Evolutionary conservation across 2,329 filamentous ascomycete species (phyloP).

Genomic region (Diplocarpon rosae): DNA sequence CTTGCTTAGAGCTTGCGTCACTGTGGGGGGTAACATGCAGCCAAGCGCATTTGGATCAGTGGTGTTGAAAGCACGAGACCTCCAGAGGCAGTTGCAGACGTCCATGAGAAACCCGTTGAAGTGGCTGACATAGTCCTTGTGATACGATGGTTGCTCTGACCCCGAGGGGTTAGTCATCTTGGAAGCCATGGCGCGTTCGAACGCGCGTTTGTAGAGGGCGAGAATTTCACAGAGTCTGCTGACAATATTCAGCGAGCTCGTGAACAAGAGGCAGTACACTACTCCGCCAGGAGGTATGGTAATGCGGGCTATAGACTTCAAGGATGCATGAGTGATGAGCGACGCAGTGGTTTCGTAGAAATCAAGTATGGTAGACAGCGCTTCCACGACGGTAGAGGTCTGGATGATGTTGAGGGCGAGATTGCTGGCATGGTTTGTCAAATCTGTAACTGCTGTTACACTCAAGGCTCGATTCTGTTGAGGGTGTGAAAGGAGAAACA

Average conservation of each 20-base stretch:
- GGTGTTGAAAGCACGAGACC: constrained; percentile 56
- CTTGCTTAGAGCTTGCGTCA: constrained; percentile 34
- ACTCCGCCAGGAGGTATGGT: constrained; percentile 56
- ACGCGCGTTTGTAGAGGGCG: constrained; percentile 61
- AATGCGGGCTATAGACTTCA: constrained; percentile 49
- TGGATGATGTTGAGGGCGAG: constrained; percentile 52
- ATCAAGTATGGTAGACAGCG: constrained; percentile 49
- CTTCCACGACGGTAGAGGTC: constrained; percentile 32
- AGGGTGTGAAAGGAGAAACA: constrained; percentile 33
- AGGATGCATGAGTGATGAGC: constrained; percentile 40
- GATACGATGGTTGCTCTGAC: constrained; percentile 34
- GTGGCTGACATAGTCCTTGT: constrained; percentile 48
- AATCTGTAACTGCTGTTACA: constrained; percentile 23
- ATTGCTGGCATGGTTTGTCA: constrained; percentile 40
- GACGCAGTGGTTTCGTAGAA: constrained; percentile 56
- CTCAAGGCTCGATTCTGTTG: constrained; percentile 17
- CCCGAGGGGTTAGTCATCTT: constrained; percentile 22
- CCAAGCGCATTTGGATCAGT: constrained; percentile 50
- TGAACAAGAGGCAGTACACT: constrained; percentile 62
- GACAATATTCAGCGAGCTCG: constrained; percentile 47
- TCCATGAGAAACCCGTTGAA: constrained; percentile 86
- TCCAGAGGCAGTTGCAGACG: constrained; percentile 75
- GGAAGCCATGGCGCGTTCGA: constrained; percentile 50
- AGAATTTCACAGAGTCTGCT: constrained; percentile 62
- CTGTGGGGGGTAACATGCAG: constrained; percentile 36